These are phyloP conservation scores for Ophiostoma sp. DNA, from an alignment of 2,329 filamentous ascomycete species.

Conservation along the genomic window DNA sequence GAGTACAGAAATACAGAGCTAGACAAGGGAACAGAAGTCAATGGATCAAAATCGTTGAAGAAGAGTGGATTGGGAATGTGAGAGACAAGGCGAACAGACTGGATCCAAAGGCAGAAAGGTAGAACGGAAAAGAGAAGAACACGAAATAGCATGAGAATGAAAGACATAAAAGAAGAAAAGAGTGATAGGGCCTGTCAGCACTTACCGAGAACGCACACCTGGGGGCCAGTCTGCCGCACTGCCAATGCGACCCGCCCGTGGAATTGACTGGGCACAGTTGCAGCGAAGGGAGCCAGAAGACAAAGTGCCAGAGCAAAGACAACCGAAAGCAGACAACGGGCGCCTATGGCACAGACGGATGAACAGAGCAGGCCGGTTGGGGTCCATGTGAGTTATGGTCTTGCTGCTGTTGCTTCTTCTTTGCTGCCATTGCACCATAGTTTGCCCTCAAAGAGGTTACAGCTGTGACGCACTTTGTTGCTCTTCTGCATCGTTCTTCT, in stretches of 20 bases:
- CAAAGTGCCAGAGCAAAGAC: background rate
- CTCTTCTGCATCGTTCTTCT: background rate
- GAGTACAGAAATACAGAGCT: background rate
- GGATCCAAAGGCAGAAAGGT: background rate
- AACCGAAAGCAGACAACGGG: background rate
- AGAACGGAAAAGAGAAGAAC: background rate
- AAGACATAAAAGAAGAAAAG: background rate
- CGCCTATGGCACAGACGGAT: background rate
- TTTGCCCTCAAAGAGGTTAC: background rate
- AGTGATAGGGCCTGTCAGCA: background rate
- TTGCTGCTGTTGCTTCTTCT: background rate
- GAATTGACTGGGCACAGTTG: background rate
- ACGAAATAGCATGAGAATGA: background rate
- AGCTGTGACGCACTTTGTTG: background rate
- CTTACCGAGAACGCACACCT: slow-evolving; percentile 12
- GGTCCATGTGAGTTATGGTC: background rate
- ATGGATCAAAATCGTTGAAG: background rate
- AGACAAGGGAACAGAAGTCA: background rate
- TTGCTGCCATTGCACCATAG: background rate
- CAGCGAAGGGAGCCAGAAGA: background rate
- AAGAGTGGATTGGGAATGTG: background rate
- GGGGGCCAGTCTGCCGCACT: background rate
- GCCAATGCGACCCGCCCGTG: background rate
- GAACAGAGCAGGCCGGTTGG: background rate
- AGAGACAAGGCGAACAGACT: background rate